Conservation (phyloP, 331 rosid species). For the Pyracantha coccinea region DNA sequence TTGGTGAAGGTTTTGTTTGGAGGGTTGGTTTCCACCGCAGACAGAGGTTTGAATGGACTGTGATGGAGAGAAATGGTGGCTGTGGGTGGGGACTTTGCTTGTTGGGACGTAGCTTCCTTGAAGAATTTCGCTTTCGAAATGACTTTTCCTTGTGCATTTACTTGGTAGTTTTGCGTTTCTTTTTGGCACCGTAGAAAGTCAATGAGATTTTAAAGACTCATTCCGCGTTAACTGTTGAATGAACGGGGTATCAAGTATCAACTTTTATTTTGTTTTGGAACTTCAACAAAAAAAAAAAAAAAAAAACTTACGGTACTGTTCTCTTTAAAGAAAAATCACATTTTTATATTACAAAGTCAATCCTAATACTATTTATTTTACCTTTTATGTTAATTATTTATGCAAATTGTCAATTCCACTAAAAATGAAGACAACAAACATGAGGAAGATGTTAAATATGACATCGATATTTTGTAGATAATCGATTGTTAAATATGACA, state of each 20-base stretch:
- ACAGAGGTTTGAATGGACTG: neutral
- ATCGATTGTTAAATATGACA: no score
- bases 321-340: no score
- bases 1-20: neutral
- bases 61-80: neutral
- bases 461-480: no score
- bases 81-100: neutral
- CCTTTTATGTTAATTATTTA: no score
- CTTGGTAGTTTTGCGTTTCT: slow-evolving; percentile 4
- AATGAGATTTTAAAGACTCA: neutral
- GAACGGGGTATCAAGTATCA: neutral
- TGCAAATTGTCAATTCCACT: no score
- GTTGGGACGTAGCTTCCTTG: neutral
- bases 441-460: no score
- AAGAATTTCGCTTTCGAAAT: neutral
- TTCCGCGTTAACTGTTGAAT: neutral
- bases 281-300: no score
- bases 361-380: no score
- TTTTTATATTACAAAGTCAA: no score
- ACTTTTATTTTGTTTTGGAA: no score
- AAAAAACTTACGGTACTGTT: no score
- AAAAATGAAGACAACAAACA: no score
- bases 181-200: neutral
- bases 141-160: neutral
- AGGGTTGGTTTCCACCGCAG: neutral